Evolutionary conservation across 257 asterid genomes (phyloP).

Genomic region (Vinca minor): DNA sequence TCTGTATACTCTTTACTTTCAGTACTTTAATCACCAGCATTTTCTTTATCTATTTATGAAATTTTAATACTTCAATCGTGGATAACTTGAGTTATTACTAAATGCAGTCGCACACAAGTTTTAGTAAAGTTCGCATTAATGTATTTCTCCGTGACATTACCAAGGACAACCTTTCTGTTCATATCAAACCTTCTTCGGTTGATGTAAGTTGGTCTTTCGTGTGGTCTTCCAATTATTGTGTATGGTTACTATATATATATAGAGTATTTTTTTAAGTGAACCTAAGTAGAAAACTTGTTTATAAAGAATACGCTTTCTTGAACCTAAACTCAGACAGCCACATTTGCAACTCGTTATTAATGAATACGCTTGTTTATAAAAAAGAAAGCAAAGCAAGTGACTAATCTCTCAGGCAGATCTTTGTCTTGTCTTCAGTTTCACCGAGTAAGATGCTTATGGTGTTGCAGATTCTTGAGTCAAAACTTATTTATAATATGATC

Average conservation of each 20-base stretch:
- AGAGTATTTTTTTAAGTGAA: too few species aligned
- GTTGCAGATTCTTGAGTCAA: conserved; percentile 25
- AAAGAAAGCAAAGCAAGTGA: conserved; percentile 1
- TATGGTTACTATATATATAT: neutral
- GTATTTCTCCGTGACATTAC: conserved; percentile 61
- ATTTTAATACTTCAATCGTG: neutral
- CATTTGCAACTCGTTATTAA: too few species aligned
- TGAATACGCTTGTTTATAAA: too few species aligned
- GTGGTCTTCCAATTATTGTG: neutral
- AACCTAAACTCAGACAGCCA: too few species aligned
- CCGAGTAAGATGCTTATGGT: conserved; percentile 65
- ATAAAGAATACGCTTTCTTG: too few species aligned
- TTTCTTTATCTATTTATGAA: neutral
- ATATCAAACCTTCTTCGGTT: conserved; percentile 51
- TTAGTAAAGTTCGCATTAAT: conserved; percentile 37
- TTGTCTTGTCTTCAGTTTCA: conserved; percentile 79
- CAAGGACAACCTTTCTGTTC: conserved; percentile 46
- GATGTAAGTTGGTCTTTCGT: conserved; percentile 35
- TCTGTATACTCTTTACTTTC: neutral
- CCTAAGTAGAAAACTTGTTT: too few species aligned
- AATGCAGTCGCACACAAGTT: conserved; percentile 49
- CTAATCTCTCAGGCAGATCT: conserved; percentile 48
- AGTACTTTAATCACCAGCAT: neutral
- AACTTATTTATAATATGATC: neutral
- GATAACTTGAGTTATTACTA: conserved; percentile 17